phyloP scores from a whole-genome alignment of 805 yeast genomes.

The Metschnikowia continentalis region DNA sequence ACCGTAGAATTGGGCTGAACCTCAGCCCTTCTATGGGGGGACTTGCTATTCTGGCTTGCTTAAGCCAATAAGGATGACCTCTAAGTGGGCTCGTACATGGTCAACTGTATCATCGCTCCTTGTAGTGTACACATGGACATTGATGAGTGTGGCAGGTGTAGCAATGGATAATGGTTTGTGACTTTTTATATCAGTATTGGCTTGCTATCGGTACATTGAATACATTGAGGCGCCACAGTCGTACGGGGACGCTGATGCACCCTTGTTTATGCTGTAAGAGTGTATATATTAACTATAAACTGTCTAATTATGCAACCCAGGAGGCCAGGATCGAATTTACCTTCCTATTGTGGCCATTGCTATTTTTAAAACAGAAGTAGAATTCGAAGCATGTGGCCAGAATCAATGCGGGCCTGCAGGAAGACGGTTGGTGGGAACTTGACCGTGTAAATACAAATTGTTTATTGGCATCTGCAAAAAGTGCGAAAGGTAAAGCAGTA shows the following conservation, averaged over 20 bases:
- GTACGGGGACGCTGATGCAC: constrained; percentile 50
- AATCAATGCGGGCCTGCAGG: constrained; percentile 1
- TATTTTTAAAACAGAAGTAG: constrained; percentile 5
- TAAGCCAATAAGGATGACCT: constrained; percentile 7
- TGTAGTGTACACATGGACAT: constrained; percentile 12
- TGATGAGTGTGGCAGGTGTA: constrained; percentile 59
- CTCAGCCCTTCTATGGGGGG: too few species aligned
- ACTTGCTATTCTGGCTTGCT: constrained; percentile 11
- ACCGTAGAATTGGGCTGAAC: too few species aligned
- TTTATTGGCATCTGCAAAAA: too few species aligned
- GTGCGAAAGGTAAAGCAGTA: too few species aligned
- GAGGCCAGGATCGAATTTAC: constrained; percentile 43
- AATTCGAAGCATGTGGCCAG: background rate
- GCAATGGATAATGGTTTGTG: constrained; percentile 63
- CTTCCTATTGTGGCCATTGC: constrained; percentile 15
- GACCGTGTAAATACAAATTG: constrained; percentile 10
- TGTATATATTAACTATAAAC: constrained; percentile 36
- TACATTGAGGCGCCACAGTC: constrained; percentile 64
- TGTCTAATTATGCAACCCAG: constrained; percentile 34
- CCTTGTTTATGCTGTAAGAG: constrained; percentile 55
- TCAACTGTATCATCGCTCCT: constrained; percentile 10
- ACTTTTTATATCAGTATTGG: constrained; percentile 54
- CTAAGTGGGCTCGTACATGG: constrained; percentile 13
- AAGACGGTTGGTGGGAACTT: constrained; percentile 11
- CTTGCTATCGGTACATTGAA: constrained; percentile 50